phyloP scores from a whole-genome alignment of 805 yeast species.

The Starmera dryadoides region DNA sequence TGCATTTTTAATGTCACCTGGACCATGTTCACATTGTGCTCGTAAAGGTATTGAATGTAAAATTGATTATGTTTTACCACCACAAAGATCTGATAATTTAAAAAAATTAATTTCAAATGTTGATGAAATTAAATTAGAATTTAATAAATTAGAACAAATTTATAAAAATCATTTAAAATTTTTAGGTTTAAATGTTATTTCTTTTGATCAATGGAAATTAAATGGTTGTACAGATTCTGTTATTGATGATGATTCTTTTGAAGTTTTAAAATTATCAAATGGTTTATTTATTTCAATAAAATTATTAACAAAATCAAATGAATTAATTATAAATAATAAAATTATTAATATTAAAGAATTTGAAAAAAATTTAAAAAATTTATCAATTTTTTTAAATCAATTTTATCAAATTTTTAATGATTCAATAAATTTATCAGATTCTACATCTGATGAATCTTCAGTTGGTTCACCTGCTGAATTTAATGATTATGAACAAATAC shows the following conservation, averaged over 20 bases:
- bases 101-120: constrained; percentile 16
- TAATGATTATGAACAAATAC: background rate
- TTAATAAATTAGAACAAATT: constrained; percentile 5
- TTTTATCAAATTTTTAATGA: background rate
- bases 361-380: constrained; percentile 3
- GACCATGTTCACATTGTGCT: constrained; percentile 50
- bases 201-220: constrained; percentile 14
- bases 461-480: background rate
- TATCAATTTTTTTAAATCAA: background rate
- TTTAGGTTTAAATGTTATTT: constrained; percentile 9
- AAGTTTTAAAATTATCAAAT: constrained; percentile 8
- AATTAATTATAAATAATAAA: background rate
- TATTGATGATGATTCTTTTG: background rate
- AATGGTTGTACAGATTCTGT: background rate
- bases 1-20: constrained; percentile 42
- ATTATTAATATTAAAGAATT: constrained; percentile 8
- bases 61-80: constrained; percentile 47
- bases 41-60: constrained; percentile 45
- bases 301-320: background rate
- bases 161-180: constrained; percentile 7
- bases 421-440: background rate
- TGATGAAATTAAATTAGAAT: constrained; percentile 7
- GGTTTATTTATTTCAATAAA: constrained; percentile 10
- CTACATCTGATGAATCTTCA: background rate
- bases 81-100: constrained; percentile 28